phyloP scores from a whole-genome alignment of 169 alveolate species.

The Plasmodium reichenowi region DNA sequence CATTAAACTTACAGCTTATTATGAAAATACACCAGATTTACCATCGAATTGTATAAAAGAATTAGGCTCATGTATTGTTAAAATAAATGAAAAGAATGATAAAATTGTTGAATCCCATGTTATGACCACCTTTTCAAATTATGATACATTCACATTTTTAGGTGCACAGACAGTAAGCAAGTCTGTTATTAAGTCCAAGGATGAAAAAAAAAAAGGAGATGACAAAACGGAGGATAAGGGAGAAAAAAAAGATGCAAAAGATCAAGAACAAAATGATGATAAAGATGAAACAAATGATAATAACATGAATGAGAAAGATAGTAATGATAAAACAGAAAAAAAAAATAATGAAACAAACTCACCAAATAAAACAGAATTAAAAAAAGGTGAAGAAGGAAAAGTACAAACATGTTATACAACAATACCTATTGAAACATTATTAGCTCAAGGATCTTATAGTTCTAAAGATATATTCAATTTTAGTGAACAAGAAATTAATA shows the following conservation, averaged over 20 bases:
- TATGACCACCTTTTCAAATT: slow-evolving; percentile 56
- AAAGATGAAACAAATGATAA: slow-evolving; percentile 29
- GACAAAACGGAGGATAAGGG: slow-evolving; percentile 21
- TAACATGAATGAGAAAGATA: slow-evolving; percentile 13
- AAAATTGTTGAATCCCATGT: slow-evolving; percentile 73
- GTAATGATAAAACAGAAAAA: slow-evolving; percentile 2
- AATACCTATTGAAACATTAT: slow-evolving; percentile 74
- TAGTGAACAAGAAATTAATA: slow-evolving; percentile 77
- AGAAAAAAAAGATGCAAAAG: slow-evolving; percentile 10
- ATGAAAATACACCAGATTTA: slow-evolving; percentile 68
- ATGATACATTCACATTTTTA: slow-evolving; percentile 64
- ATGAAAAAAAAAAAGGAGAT: slow-evolving; percentile 42
- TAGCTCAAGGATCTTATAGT: slow-evolving; percentile 74
- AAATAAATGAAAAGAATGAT: slow-evolving; percentile 77
- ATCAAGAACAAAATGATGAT: slow-evolving; percentile 22
- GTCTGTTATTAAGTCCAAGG: slow-evolving; percentile 49
- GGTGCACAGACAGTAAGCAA: slow-evolving; percentile 55
- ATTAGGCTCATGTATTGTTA: slow-evolving; percentile 80
- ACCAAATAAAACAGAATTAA: slow-evolving; percentile 33
- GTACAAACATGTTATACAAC: slow-evolving; percentile 72
- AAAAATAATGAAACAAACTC: not conserved
- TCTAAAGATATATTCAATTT: slow-evolving; percentile 73
- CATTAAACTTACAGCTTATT: slow-evolving; percentile 76
- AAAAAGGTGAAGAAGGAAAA: slow-evolving; percentile 81
- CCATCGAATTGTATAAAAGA: slow-evolving; percentile 76